Conservation (phyloP, 2,329 filamentous ascomycete genomes). For the Fusarium xylarioides region DNA sequence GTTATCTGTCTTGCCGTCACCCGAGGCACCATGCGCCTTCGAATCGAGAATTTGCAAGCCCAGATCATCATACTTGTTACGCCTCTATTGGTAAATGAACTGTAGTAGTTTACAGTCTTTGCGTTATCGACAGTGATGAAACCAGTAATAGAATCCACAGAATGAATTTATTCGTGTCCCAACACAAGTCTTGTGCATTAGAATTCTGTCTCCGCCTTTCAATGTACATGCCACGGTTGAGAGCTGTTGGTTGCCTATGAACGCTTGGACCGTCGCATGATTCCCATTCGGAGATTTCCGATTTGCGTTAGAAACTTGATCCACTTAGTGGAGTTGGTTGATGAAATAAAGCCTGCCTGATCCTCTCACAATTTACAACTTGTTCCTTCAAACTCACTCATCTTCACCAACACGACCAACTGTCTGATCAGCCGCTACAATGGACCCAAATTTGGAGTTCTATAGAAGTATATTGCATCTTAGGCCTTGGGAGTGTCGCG, state of each 20-base stretch:
- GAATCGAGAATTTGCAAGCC: constrained; percentile 6
- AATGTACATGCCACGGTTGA: background rate
- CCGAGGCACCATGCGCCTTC: constrained; percentile 60
- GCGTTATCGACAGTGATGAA: too few relatives aligned
- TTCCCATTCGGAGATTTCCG: background rate
- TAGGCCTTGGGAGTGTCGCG: background rate
- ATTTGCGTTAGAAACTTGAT: background rate
- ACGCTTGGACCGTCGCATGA: background rate
- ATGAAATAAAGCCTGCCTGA: background rate
- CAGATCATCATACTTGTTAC: constrained; percentile 1
- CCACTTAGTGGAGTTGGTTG: background rate
- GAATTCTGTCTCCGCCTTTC: background rate
- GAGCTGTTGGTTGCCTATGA: background rate
- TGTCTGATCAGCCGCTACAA: background rate
- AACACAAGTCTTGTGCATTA: background rate
- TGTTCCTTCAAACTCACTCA: background rate
- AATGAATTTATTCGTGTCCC: too few relatives aligned
- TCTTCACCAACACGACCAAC: background rate
- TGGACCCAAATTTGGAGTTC: background rate
- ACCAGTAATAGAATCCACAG: too few relatives aligned
- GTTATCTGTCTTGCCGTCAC: constrained; percentile 77
- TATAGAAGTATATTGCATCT: background rate
- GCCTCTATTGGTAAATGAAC: too few relatives aligned
- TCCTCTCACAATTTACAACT: background rate
- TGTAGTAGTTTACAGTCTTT: too few relatives aligned